phyloP scores from a whole-genome alignment of 768 basidiomycete genomes.

The Macrocybe gigantea region DNA sequence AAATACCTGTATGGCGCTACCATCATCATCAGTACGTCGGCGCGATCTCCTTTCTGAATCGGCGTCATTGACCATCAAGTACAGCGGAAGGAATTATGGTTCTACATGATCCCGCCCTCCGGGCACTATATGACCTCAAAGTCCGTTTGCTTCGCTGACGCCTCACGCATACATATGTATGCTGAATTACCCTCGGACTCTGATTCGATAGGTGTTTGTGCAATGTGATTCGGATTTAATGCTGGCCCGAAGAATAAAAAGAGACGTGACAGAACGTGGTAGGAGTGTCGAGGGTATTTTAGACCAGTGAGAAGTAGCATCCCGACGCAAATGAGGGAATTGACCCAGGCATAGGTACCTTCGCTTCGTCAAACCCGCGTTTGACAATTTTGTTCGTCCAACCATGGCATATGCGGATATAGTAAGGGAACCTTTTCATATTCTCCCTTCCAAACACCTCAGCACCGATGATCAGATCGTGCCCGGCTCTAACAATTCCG shows the following conservation, averaged over 20 bases:
- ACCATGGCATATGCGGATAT: conserved; percentile 87
- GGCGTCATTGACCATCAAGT: not conserved
- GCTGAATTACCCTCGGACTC: not conserved
- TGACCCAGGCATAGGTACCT: conserved; percentile 55
- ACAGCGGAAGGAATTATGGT: conserved; percentile 90
- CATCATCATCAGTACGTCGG: conserved; percentile 69
- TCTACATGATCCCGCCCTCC: conserved; percentile 70
- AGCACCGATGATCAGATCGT: conserved; percentile 60
- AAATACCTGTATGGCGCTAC: conserved; percentile 93
- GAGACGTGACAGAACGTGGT: conserved; percentile 87
- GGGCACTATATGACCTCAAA: conserved; percentile 89
- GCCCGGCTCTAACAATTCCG: conserved; percentile 84
- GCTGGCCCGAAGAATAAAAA: conserved; percentile 86
- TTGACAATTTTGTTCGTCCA: conserved; percentile 90
- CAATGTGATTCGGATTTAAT: conserved; percentile 96
- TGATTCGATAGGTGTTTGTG: conserved; percentile 60
- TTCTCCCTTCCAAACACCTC: not conserved
- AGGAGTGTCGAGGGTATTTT: conserved; percentile 82
- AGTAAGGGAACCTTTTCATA: conserved; percentile 31
- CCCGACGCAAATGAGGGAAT: not conserved
- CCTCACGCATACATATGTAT: not conserved
- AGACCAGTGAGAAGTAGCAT: conserved; percentile 59
- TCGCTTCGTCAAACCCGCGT: conserved; percentile 91
- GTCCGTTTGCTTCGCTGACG: conserved; percentile 26
- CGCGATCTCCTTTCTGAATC: not conserved